Base-by-base conservation (phyloP, 2,329 filamentous ascomycete genomes). In the Xylariaceae sp. region DNA sequence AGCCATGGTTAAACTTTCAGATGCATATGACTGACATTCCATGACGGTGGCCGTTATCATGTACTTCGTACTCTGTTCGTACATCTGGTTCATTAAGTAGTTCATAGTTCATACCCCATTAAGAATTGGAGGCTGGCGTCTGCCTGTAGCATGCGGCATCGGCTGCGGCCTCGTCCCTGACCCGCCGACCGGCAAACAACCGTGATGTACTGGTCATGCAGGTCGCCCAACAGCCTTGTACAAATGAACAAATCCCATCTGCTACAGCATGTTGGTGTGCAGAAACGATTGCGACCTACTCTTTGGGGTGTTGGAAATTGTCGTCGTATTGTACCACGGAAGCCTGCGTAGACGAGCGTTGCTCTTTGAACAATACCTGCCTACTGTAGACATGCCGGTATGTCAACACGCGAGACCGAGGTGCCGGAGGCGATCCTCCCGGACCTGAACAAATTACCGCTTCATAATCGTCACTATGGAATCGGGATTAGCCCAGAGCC, bases 401-500 rank as follows among this genome's bases (percentile, higher is more conserved):
- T 10, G 13, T 15, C 40, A 51, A 49, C 51, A 50, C 54, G 59
- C 61, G 51, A 57, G 58, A 58, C 60, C 62, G 61, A 58, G 61
- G 63, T 60, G 66, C 60, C 47, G 60, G 53, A 60, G 56, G 56
- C 51, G 36, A 50, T 49, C 56, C 45, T 54, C 55, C 56, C 48
- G 53, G 44, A 42, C 34, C 34, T 56, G 57, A 61, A 54, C 46
- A 50, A 61, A 56, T 68, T 60, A 88, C 75, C 83, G 82, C 73
- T 88, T 88, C 69, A 88, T 73, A 71, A 88, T 87, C 12, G 81
- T 84, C 54, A 85, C 81, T 84, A 57, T 54, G 56, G 55, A 37
- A 45, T 51, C 54, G 47, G 57, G 45, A 61, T 69, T 64, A 70
- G 65, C 60, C 60, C 57, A 49, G 41, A 41, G 53, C 19, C 43